A percentile compares a stretch with the other conserved stretches of the same genome.
Evolutionary conservation across 2,329 filamentous ascomycete genomes (phyloP).

Genomic region (Trichophyton rubrum): DNA sequence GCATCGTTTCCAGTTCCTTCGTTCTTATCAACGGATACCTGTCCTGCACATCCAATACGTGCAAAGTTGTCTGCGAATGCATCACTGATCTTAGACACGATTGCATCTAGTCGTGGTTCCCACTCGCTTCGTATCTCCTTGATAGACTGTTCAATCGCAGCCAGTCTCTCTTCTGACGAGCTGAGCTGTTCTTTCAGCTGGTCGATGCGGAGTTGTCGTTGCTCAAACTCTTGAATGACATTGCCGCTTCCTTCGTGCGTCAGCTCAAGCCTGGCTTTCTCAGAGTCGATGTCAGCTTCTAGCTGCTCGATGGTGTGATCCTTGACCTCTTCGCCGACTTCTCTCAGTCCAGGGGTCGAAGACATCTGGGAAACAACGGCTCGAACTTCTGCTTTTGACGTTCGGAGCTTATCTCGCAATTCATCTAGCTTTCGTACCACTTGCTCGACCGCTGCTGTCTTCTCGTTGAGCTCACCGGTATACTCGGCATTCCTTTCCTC

Average conservation of each 20-base stretch:
- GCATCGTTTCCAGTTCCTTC: conserved; percentile 14
- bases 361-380: conserved; percentile 16
- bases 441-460: conserved; percentile 21
- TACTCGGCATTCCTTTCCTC: conserved; percentile 52
- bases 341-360: conserved; percentile 3
- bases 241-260: conserved; percentile 66
- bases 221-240: conserved; percentile 65
- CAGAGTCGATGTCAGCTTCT: conserved; percentile 59
- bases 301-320: conserved; percentile 51
- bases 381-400: conserved; percentile 14
- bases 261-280: conserved; percentile 63
- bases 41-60: conserved; percentile 85
- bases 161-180: conserved; percentile 43
- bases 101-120: conserved; percentile 69
- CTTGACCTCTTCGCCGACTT: conserved; percentile 11
- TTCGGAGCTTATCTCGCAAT: conserved; percentile 9
- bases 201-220: conserved; percentile 57
- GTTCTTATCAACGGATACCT: conserved; percentile 69
- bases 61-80: conserved; percentile 90
- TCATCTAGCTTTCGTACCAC: conserved; percentile 14
- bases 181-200: conserved; percentile 49
- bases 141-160: conserved; percentile 47
- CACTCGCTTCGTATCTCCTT: conserved; percentile 55
- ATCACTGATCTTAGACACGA: conserved; percentile 71
- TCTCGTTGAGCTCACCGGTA: conserved; percentile 31